These are phyloP conservation scores for Exophiala calicioides DNA, from an alignment of 2,329 filamentous ascomycete genomes.

Conservation along the genomic window DNA sequence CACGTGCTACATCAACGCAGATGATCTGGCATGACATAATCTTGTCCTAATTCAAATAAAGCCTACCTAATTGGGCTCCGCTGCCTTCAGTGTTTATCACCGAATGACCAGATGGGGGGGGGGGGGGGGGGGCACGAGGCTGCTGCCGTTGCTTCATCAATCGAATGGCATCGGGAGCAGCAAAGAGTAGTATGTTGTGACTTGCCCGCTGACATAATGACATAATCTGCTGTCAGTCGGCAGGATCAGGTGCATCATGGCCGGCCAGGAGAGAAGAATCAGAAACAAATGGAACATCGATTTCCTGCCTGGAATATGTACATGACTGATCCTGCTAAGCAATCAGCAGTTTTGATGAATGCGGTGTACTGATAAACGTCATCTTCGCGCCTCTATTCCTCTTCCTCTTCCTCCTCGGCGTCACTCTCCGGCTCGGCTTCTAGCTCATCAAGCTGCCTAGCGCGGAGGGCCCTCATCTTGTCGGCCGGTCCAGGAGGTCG, in stretches of 20 bases:
- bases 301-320: constrained; percentile 1
- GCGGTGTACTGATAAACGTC: constrained; percentile 2
- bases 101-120: too few relatives aligned
- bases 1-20: too few relatives aligned
- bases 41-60: too few relatives aligned
- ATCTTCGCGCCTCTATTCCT: constrained; percentile 25
- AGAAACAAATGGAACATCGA: background rate
- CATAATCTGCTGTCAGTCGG: too few relatives aligned
- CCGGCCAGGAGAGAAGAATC: background rate
- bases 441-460: constrained; percentile 48
- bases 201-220: too few relatives aligned
- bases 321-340: constrained; percentile 1
- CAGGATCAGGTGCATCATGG: background rate
- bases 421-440: constrained; percentile 44
- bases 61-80: too few relatives aligned
- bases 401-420: constrained; percentile 31
- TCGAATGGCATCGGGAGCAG: too few relatives aligned
- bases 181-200: too few relatives aligned
- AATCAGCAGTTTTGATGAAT: background rate
- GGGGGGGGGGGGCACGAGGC: too few relatives aligned
- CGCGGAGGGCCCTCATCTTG: constrained; percentile 53
- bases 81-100: too few relatives aligned
- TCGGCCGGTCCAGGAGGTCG: constrained; percentile 48
- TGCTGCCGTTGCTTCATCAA: too few relatives aligned
- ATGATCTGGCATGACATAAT: too few relatives aligned